Evolutionary conservation across 176 grass and related monocot species (phyloP), one percentile per base, ranked within the genome.

Genomic region (Thalia dealbata): DNA sequence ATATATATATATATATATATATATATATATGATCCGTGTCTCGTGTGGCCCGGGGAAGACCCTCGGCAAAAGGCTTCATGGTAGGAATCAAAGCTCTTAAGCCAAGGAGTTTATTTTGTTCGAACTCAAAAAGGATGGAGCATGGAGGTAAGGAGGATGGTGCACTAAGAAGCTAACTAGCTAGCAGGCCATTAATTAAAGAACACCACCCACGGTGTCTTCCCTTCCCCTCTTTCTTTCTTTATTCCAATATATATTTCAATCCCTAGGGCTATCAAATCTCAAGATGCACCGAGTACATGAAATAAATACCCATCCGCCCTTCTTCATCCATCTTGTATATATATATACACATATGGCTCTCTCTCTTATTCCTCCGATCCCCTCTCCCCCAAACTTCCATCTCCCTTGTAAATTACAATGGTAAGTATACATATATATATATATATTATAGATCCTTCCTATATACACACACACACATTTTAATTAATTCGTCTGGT

Each of bases 181-280:
- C 11, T 13, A 48, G 45, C 6, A 48, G 45, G 11, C 45, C 4
- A 48, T 91, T 88, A 48, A 48, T 91, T 88, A 48, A 48, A 83
- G 91, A 96, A 89, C 92, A 91, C 88, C 92, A 91, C 87, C 92
- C 92, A 96, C 92, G 92, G 91, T 96, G 86, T 63, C 88, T 82
- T 96, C 88, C 83, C 79, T 82, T 96, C 88, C 83, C 81, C 86
- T 74, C 86, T 78, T 83, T 58, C 15, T 58, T 58, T 58, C 19
- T 58, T 58, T 58, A 58, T n/a, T 58, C 54, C 54, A 48, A 48
- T 48, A 10, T 18, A 15, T 58, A 23, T 58, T 14, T 19, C 54
- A 58, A 58, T 58, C 54, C 54, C 54, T 16, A 58, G n/a, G n/a
- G 32, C 32, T 38, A 7, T 58, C 19, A 19, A n/a, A 7, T n/a